Percentiles rank a stretch among this genome's conserved stretches.
Conservation (phyloP, 768 basidiomycete genomes). For the Suillus ampliporus region DNA sequence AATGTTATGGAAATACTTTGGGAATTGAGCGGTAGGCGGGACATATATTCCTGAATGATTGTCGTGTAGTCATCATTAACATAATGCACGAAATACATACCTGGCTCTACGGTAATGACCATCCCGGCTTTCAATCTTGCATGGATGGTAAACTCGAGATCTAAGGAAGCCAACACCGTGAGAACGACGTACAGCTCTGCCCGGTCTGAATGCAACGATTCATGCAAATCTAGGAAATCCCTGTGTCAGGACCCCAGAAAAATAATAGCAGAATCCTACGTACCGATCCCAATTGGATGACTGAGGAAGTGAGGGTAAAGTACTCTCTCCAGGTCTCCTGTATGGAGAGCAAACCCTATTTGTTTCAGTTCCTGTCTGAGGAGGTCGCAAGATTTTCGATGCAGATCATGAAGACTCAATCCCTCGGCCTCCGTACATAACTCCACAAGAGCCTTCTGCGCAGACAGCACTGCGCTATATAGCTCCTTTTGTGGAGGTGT, state of each 20-base stretch:
- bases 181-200: conserved; percentile 50
- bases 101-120: conserved; percentile 93
- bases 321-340: conserved; percentile 66
- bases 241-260: conserved; percentile 13
- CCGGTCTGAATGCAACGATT: conserved; percentile 69
- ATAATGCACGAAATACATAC: conserved; percentile 38
- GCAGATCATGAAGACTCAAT: conserved; percentile 76
- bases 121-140: conserved; percentile 78
- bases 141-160: conserved; percentile 4
- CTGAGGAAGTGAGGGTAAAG: conserved; percentile 94
- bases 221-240: conserved; percentile 76
- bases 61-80: conserved; percentile 8
- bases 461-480: conserved; percentile 77
- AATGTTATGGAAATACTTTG: conserved; percentile 87
- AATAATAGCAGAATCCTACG: conserved; percentile 26
- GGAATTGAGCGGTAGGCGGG: conserved; percentile 78
- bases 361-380: conserved; percentile 77
- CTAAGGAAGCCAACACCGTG: conserved; percentile 10
- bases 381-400: conserved; percentile 69
- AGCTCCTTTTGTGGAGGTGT: conserved; percentile 81
- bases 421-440: conserved; percentile 63
- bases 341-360: conserved; percentile 47
- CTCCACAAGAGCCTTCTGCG: conserved; percentile 68
- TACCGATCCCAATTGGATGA: conserved; percentile 91
- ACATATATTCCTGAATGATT: conserved; percentile 76